Base-by-base conservation (phyloP, 1,139 yeast genomes). In the Yamadazyma conglobata region DNA sequence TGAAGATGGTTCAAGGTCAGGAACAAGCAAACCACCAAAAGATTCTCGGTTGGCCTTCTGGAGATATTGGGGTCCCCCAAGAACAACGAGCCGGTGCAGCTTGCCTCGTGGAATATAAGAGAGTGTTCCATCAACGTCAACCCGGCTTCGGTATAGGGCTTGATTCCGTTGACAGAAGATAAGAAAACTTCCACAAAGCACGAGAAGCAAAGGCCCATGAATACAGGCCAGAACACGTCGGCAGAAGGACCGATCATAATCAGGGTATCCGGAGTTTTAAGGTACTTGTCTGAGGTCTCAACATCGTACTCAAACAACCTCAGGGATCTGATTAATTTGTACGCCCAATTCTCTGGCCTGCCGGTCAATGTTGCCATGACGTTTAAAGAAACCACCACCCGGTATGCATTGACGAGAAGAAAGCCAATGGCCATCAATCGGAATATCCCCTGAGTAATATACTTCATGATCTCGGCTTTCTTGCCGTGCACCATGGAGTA, bases 81-180 rank as follows among this genome's bases (percentile, higher is more conserved):
- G 32, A 61, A 52, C 18, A 58, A 43, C 0, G 56, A 56, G 1
- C 55, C 56, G 14, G 66, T 55, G n/a, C 71, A 60, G 44, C 77
- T 77, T 18, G 72, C 77, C 45, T 81, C 89, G 48, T 82, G 88
- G 47, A 80, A 81, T 9, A 86, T 84, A 17, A 81, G 54, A 1
- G 88, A 79, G 47, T 77, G 81, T 47, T 83, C 93, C 52, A 83
- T 81, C 19, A 82, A 56, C 0, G 91, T 79, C 42, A 82, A 61
- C 0, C 88, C 88, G 7, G 82, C 70, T 41, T 81, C 91, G 7
- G 76, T 70, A 33, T 70, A 67, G 2, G 87, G 84, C 27, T 68
- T 65, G 19, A 58, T 56, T 6, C 85, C 86, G 33, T 71, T 70
- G 3, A 79, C 65, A 12, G 76, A 77, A 6, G 84, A 68, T 2